Conservation (phyloP, 192 early-diverging fungal genomes). For the Coemansia sp. region DNA sequence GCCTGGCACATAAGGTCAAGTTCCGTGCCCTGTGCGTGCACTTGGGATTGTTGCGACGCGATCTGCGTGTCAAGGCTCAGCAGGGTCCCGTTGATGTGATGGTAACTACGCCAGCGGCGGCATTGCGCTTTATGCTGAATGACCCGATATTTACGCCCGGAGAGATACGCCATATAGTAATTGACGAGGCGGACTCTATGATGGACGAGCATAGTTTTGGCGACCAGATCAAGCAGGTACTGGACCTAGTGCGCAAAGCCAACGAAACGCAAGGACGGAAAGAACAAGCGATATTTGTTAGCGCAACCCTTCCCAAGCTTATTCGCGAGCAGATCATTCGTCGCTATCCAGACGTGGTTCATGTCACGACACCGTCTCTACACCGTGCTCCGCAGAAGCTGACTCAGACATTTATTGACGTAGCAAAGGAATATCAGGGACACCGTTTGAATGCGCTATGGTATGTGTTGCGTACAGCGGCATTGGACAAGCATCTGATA, state of each 20-base stretch:
- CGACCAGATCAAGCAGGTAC: conserved; percentile 60
- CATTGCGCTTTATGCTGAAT: conserved; percentile 58
- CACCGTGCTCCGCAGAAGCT: conserved; percentile 75
- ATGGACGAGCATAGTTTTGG: conserved; percentile 77
- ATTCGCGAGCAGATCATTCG: conserved; percentile 60
- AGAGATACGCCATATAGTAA: conserved; percentile 65
- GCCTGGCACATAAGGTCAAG: conserved; percentile 65
- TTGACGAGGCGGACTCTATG: conserved; percentile 95
- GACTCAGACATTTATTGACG: conserved; percentile 76
- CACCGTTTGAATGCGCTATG: conserved; percentile 70
- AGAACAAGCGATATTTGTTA: conserved; percentile 63
- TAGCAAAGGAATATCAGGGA: conserved; percentile 62
- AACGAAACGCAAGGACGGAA: conserved; percentile 38
- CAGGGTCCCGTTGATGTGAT: conserved; percentile 78
- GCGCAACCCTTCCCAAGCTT: conserved; percentile 68
- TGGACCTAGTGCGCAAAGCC: conserved; percentile 49
- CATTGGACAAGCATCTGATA: conserved; percentile 64
- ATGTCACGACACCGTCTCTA: conserved; percentile 75
- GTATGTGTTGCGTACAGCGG: conserved; percentile 66
- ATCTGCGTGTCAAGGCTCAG: conserved; percentile 52
- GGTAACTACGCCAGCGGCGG: conserved; percentile 73
- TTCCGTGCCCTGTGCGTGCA: conserved; percentile 66
- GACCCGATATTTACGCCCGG: conserved; percentile 60
- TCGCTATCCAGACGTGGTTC: conserved; percentile 58
- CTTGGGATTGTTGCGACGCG: conserved; percentile 46